Conservation (phyloP, 2,329 filamentous ascomycete species). For the Neofusicoccum parvum region DNA sequence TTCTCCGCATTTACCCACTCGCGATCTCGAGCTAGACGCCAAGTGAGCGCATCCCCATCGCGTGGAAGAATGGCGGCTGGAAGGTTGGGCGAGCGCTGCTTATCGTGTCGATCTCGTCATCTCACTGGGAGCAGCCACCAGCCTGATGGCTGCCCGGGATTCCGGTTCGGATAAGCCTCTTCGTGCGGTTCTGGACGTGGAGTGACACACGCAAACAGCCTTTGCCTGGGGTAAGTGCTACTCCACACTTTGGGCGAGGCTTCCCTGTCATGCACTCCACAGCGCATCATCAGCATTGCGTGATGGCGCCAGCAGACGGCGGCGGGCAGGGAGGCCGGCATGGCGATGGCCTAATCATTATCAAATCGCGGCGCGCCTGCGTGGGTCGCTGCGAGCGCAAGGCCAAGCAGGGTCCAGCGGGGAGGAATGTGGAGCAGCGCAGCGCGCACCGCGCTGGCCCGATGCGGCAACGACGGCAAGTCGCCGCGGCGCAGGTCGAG, state of each 20-base stretch:
- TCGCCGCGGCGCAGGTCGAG: no score
- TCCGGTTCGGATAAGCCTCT: background rate
- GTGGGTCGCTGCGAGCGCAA: no score
- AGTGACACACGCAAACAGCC: background rate
- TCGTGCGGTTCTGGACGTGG: background rate
- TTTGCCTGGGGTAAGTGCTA: background rate
- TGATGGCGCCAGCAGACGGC: background rate
- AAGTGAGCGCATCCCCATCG: background rate
- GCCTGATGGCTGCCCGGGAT: conserved; percentile 1
- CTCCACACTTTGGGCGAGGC: background rate
- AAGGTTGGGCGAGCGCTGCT: background rate
- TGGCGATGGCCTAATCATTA: background rate
- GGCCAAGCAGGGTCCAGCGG: conserved; percentile 1
- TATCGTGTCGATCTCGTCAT: conserved; percentile 2
- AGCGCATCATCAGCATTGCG: background rate
- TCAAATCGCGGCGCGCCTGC: background rate
- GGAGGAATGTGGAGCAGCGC: background rate
- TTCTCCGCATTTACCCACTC: conserved; percentile 4
- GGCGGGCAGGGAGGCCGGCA: background rate
- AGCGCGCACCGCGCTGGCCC: background rate
- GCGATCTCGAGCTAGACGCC: background rate
- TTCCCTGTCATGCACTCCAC: conserved; percentile 4
- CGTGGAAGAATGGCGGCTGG: background rate
- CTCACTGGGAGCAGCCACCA: background rate
- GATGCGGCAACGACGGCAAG: background rate